A percentile compares a stretch with the other conserved stretches of the same genome.
Conservation (phyloP, 345 rosid species). For the Cochlearia excelsa region DNA sequence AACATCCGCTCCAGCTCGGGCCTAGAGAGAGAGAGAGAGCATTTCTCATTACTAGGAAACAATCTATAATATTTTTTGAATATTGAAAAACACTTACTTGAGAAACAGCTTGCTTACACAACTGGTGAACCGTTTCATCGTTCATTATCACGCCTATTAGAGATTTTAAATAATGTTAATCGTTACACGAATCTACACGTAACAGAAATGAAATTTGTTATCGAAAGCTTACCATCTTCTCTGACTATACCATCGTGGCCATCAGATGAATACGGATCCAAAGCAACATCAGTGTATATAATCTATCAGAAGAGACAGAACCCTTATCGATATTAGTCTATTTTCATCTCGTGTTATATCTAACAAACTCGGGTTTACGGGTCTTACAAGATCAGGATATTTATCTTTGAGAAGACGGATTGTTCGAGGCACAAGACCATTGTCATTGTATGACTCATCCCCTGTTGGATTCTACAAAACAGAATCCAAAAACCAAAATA, state of each 20-base stretch:
- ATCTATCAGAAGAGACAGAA: slow-evolving; percentile 29
- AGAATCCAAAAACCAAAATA: slow-evolving; percentile 16
- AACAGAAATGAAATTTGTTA: no score
- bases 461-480: slow-evolving; percentile 64
- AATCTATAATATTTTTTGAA: neutral
- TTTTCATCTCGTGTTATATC: neutral
- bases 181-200: no score
- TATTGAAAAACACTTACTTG: slow-evolving; percentile 20
- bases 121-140: slow-evolving; percentile 36
- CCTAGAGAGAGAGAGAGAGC: slow-evolving; percentile 38
- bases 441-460: slow-evolving; percentile 72
- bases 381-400: slow-evolving; percentile 51
- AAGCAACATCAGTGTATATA: slow-evolving; percentile 57
- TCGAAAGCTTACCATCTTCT: slow-evolving; percentile 43
- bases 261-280: slow-evolving; percentile 60
- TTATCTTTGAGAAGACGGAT: slow-evolving; percentile 49
- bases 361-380: neutral
- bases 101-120: slow-evolving; percentile 40
- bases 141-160: slow-evolving; percentile 32
- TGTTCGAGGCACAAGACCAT: slow-evolving; percentile 75
- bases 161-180: neutral
- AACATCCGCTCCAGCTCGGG: slow-evolving; percentile 97
- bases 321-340: neutral
- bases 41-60: neutral
- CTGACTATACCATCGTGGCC: slow-evolving; percentile 59